Percentiles rank a stretch among this genome's conserved stretches.
phyloP scores from a whole-genome alignment of 1,284 basidiomycete genomes.

The Papiliotrema nemorosa region DNA sequence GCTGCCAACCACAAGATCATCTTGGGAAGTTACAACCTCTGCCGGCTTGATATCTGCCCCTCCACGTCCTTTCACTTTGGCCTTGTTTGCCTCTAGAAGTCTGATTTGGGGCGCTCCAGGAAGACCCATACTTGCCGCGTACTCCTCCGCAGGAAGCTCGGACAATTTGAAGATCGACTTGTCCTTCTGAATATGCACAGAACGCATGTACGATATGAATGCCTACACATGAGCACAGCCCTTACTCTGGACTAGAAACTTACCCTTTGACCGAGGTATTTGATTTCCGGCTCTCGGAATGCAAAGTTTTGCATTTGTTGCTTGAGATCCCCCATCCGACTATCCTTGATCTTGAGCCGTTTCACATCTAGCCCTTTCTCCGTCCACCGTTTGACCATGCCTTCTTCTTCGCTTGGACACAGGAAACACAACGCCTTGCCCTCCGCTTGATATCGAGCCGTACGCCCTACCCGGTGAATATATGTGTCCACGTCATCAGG shows the following conservation, averaged over 20 bases:
- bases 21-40: no score
- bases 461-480: slow-evolving; percentile 93
- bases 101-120: slow-evolving; percentile 96
- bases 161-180: slow-evolving; percentile 86
- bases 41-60: no score
- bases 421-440: slow-evolving; percentile 84
- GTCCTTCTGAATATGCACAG: slow-evolving; percentile 89
- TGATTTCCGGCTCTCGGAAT: slow-evolving; percentile 95
- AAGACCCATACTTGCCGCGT: slow-evolving; percentile 84
- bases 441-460: slow-evolving; percentile 86
- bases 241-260: slow-evolving; percentile 33
- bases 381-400: slow-evolving; percentile 69
- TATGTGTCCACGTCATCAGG: slow-evolving; percentile 99
- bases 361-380: slow-evolving; percentile 72
- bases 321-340: slow-evolving; percentile 76
- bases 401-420: slow-evolving; percentile 86
- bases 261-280: slow-evolving; percentile 91
- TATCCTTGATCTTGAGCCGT: slow-evolving; percentile 85
- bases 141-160: slow-evolving; percentile 76
- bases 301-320: slow-evolving; percentile 89
- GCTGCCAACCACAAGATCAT: no score
- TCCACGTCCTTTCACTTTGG: no score
- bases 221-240: slow-evolving; percentile 59
- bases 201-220: slow-evolving; percentile 93
- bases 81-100: slow-evolving; percentile 83